Evolutionary conservation across 1,284 basidiomycete genomes (phyloP).

Genomic region (Cutaneotrichosporon sp.): DNA sequence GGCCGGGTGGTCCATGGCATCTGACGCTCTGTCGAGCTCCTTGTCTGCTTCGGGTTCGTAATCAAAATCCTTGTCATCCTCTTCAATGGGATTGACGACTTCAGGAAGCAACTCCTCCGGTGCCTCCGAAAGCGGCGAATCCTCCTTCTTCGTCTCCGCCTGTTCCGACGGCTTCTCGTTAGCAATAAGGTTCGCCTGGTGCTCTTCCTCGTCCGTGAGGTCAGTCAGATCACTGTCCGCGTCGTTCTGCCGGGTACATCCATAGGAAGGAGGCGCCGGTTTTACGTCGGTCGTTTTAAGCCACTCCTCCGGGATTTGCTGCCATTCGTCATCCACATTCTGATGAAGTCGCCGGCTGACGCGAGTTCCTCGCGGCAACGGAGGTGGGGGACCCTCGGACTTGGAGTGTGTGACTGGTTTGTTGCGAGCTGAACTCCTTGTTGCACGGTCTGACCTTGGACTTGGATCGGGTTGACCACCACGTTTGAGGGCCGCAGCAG

Average conservation of each 20-base stretch:
- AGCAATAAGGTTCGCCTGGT: slow-evolving; percentile 19
- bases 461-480: slow-evolving; percentile 14
- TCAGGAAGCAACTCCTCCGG: slow-evolving; percentile 4
- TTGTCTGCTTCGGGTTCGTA: background rate
- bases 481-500: slow-evolving; percentile 34
- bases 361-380: slow-evolving; percentile 28
- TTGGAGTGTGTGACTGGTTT: slow-evolving; percentile 5
- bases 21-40: background rate
- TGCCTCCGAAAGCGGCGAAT: slow-evolving; percentile 14
- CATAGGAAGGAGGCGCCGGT: too few species aligned
- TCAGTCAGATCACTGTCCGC: slow-evolving; percentile 46
- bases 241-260: too few species aligned
- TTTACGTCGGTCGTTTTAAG: slow-evolving; percentile 17
- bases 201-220: slow-evolving; percentile 43
- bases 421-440: slow-evolving; percentile 10
- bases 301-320: slow-evolving; percentile 48
- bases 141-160: background rate
- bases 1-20: background rate
- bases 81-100: background rate
- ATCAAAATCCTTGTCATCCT: background rate
- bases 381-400: slow-evolving; percentile 21
- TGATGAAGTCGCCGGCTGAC: slow-evolving; percentile 32
- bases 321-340: slow-evolving; percentile 45
- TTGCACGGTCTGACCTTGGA: slow-evolving; percentile 16
- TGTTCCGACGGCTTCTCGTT: background rate